These are phyloP conservation scores for Grigorovia jiainica DNA, from an alignment of 805 yeast species.

Conservation along the genomic window DNA sequence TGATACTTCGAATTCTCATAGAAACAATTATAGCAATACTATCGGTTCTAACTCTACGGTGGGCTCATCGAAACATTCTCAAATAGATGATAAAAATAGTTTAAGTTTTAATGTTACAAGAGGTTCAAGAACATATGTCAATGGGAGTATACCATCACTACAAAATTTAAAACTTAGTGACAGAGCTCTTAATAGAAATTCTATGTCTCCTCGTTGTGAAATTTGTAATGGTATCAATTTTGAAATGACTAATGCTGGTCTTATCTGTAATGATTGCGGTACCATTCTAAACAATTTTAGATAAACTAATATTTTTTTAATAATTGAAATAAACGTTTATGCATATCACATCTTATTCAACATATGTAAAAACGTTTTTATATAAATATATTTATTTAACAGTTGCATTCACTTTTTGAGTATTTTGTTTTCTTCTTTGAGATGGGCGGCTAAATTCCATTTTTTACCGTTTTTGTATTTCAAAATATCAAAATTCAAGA, in stretches of 20 bases:
- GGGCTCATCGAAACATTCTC: neutral
- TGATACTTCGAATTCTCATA: neutral
- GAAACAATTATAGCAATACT: neutral
- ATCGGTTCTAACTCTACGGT: too few species aligned
- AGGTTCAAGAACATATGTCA: neutral
- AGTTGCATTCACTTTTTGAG: neutral
- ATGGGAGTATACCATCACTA: conserved; percentile 1
- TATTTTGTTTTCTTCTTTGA: neutral
- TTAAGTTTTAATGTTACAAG: neutral
- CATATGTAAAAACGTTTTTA: neutral
- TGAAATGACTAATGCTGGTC: conserved; percentile 3
- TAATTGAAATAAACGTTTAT: too few species aligned
- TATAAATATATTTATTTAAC: neutral
- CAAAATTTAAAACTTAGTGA: neutral
- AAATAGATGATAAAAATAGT: neutral
- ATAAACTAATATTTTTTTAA: neutral
- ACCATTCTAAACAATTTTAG: conserved; percentile 13
- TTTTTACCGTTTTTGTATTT: neutral
- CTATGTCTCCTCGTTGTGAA: conserved; percentile 6
- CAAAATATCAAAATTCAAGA: neutral
- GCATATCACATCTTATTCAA: too few species aligned
- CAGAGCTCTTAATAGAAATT: neutral
- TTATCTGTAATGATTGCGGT: conserved; percentile 12
- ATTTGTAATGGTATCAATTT: conserved; percentile 9
- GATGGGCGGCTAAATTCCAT: conserved; percentile 4